Percentiles rank a stretch among this genome's conserved stretches.
Conservation (phyloP, 2,329 filamentous ascomycete species). For the Botrytis tulipae region DNA sequence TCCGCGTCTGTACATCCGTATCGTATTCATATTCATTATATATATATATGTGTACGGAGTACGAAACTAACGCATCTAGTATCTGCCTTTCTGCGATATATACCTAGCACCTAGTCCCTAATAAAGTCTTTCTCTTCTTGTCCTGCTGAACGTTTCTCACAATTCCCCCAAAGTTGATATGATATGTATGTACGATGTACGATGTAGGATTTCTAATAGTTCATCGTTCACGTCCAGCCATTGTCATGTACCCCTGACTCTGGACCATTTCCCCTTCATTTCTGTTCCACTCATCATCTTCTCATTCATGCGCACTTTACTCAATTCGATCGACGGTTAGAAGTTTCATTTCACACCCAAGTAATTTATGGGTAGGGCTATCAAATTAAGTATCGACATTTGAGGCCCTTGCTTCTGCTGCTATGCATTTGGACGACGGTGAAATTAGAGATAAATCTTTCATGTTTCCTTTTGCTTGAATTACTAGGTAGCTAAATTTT, state of each 20-base stretch:
- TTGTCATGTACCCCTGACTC: constrained; percentile 18
- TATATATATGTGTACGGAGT: neutral
- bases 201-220: neutral
- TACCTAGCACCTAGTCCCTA: neutral
- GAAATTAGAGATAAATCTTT: neutral
- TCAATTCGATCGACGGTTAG: constrained; percentile 2
- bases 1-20: neutral
- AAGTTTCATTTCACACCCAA: constrained; percentile 8
- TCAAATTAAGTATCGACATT: constrained; percentile 6
- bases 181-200: neutral
- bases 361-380: constrained; percentile 9
- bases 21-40: neutral
- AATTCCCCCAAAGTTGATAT: neutral
- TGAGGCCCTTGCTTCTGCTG: neutral
- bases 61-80: neutral
- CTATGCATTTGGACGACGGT: neutral
- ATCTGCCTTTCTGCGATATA: neutral
- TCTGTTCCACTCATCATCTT: neutral
- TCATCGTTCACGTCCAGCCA: constrained; percentile 3
- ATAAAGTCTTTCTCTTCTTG: neutral
- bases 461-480: neutral
- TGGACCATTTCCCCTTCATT: constrained; percentile 9
- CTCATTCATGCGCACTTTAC: neutral
- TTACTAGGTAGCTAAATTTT: neutral
- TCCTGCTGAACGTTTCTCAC: neutral